Conservation (phyloP, 2,329 filamentous ascomycete genomes). For the Cercospora zeina region DNA sequence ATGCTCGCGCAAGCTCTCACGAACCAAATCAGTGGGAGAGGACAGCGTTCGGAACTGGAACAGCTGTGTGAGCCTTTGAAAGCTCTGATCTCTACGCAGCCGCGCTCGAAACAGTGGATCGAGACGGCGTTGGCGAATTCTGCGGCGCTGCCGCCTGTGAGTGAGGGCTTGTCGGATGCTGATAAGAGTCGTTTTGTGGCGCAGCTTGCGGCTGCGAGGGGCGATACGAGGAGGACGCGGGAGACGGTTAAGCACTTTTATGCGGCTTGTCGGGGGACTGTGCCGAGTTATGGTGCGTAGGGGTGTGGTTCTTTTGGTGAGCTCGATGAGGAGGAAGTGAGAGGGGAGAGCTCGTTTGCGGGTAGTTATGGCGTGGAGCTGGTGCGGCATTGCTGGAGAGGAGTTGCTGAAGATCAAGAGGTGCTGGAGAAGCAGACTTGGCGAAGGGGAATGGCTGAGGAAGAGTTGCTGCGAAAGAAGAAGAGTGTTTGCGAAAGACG, state of each 20-base stretch:
- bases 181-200: constrained; percentile 67
- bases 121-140: constrained; percentile 57
- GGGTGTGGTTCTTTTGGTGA: neutral
- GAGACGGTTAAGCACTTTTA: constrained; percentile 71
- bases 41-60: constrained; percentile 70
- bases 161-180: constrained; percentile 57
- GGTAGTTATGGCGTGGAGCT: no score
- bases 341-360: neutral
- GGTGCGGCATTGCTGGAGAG: neutral
- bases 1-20: constrained; percentile 61
- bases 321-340: neutral
- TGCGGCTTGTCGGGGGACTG: constrained; percentile 61
- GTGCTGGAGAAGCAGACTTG: neutral
- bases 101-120: constrained; percentile 45
- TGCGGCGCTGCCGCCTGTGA: constrained; percentile 53
- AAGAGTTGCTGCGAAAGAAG: neutral
- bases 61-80: constrained; percentile 69
- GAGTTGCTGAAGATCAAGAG: no score
- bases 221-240: constrained; percentile 61
- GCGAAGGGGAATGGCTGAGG: no score
- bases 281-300: constrained; percentile 28
- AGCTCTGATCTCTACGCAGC: constrained; percentile 52
- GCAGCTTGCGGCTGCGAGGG: constrained; percentile 66
- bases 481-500: neutral
- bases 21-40: constrained; percentile 67